Base-by-base conservation (phyloP, 2,329 filamentous ascomycete genomes). In the Metarhizium robertsii region DNA sequence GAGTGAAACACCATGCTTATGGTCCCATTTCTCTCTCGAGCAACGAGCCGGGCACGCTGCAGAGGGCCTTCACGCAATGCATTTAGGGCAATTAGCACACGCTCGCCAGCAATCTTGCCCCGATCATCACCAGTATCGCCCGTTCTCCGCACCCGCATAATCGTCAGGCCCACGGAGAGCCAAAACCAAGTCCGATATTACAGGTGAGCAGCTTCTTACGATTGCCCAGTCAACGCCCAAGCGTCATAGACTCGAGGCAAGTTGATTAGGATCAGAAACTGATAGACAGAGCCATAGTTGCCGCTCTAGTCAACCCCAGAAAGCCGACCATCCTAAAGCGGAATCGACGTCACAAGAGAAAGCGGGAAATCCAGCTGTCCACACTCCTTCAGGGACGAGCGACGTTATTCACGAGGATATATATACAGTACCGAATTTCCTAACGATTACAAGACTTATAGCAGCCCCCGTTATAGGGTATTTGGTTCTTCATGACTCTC, bases 401-500 rank as follows among this genome's bases (percentile, higher is more conserved):
- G 52, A 45, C 3, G 51, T 47, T 40, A 20, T 69, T 8, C 89
- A 86, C 68, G 94, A 99, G 73, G 91, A 99, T 67, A 96, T 99
- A 66, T 96, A 95, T 75, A 99, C 90, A 40, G 67, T 99, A n/a
- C 94, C 94, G 45, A 99, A 99, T 68, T 78, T 95, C 59, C 80
- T 99, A 53, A 99, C 94, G 1, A 85, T 92, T 61, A 89, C 90
- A 2, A 88, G 94, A 2, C 82, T 99, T 43, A 68, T 89, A 52
- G 87, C 89, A 1, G 89, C 94, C 1, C 94, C 94, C 0, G 77
- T 88, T 34, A 84, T 96, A 50, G 94, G 92, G 55, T 97, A 96
- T 68, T 83, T 94, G 25, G 86, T 99, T 56, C 78, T 97, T 2
- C 82, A 95, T 62, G 87, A 94, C 67, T 80, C 91, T 47, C 87